A percentile compares a stretch with the other conserved stretches of the same genome.
Evolutionary conservation across 31 red algal species (phyloP).

Genomic region (Asparagopsis taxiformis): DNA sequence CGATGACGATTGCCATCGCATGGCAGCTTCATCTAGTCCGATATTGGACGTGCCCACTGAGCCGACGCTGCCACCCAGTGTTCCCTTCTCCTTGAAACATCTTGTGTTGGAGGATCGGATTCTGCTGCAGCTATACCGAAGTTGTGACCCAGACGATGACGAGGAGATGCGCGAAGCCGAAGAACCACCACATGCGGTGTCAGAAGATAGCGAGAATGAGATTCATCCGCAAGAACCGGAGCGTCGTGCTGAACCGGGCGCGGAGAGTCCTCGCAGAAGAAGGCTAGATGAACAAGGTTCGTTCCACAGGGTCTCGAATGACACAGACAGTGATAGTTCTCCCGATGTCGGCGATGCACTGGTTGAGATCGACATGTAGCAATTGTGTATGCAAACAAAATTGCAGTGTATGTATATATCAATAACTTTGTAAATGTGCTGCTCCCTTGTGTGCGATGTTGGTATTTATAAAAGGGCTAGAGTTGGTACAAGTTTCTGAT

Average conservation of each 20-base stretch:
- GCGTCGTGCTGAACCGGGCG: no score
- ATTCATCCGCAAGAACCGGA: no score
- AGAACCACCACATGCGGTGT: no score
- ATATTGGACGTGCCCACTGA: background rate
- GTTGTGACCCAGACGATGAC: background rate
- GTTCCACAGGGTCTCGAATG: no score
- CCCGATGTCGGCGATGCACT: no score
- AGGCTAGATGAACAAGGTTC: no score
- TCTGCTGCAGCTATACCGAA: slow-evolving; percentile 6
- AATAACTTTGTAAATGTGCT: background rate
- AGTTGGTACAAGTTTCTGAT: background rate
- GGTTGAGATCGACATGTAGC: no score
- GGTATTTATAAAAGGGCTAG: background rate
- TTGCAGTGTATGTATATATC: no score
- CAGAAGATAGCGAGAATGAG: no score
- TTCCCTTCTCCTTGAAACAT: slow-evolving; percentile 7
- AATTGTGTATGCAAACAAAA: no score
- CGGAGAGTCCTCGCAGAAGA: no score
- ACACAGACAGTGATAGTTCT: no score
- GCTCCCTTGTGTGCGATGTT: background rate
- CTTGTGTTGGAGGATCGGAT: slow-evolving; percentile 12
- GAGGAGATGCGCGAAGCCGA: background rate
- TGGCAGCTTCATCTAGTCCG: background rate
- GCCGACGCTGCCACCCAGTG: background rate
- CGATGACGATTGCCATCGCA: background rate